Base-by-base conservation (phyloP, 371 early-diverging fungal genomes). In the Rhizopus arrhizus region DNA sequence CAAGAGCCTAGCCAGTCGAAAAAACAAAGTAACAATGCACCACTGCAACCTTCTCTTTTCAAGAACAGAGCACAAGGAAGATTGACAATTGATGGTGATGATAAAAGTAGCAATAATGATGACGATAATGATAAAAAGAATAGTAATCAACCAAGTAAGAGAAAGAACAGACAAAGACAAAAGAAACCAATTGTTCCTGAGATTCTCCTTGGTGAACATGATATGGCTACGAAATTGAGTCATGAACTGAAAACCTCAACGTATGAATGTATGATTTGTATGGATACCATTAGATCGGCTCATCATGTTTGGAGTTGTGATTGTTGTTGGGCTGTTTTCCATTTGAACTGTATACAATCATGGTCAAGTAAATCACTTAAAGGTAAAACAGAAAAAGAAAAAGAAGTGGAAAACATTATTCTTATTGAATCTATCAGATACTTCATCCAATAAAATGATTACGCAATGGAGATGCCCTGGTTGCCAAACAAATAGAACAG, bases 231-330 rank as follows among this genome's bases (percentile, higher is more conserved):
- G 0, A 66, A 83, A 6, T 66, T 93, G 51, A 75, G 84, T 3
- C 75, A 81, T n/a, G 86, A 83, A 34, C 74, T 95, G 41, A 78
- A 75, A 22, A 82, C 75, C 6, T 80, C 85, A 5, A 69, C 85
- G 0, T 94, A 94, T 70, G 96, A 98, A 56, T 97, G 97, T 73
- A 93, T 95, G 95, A 86, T 96, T 32, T 97, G 97, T 77, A 94
- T 90, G 83, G 96, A 96, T 68, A 67, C 71, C 13, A 81, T 97
- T 35, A 80, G 83, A 40, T 80, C 80, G 7, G 81, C 81, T 0
- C 85, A 93, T 65, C 76, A 70, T 40, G 84, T 87, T 3, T 97
- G 96, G 95, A 83, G 81, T 50, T 97, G 97, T 76, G 80, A 85
- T 69, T 74, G 79, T 28, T 97, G 97, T 74, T 95, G 89, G 88